phyloP scores from a whole-genome alignment of 208 protist species.

The Crithidia acanthocephali region DNA sequence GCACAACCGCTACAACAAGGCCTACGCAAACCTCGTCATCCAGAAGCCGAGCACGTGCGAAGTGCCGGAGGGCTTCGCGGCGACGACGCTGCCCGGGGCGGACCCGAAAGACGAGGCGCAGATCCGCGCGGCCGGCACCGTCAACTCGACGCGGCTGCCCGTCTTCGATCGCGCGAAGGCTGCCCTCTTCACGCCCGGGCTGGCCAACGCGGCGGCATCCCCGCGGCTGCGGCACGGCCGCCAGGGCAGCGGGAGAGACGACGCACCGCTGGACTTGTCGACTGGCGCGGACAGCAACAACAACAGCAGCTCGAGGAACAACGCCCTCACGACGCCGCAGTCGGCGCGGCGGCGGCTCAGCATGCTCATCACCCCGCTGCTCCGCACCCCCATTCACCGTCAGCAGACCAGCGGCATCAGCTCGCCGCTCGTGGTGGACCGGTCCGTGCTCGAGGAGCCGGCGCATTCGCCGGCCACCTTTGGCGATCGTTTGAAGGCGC shows the following conservation, averaged over 20 bases:
- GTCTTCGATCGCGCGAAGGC: slow-evolving; percentile 21
- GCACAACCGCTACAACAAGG: slow-evolving; percentile 1
- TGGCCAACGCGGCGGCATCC: not conserved
- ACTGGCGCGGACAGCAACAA: not conserved
- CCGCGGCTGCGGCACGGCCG: slow-evolving; percentile 4
- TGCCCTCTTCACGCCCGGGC: slow-evolving; percentile 7
- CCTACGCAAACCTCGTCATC: slow-evolving; percentile 11
- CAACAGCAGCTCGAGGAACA: not conserved
- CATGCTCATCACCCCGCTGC: slow-evolving; percentile 2
- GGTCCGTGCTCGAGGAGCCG: slow-evolving; percentile 18
- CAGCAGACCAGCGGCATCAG: slow-evolving; percentile 5
- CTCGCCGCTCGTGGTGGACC: slow-evolving; percentile 21
- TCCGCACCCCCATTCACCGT: slow-evolving; percentile 16
- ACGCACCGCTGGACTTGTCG: not conserved
- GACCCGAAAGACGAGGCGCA: slow-evolving; percentile 10
- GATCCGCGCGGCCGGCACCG: slow-evolving; percentile 6
- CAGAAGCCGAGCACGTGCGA: slow-evolving; percentile 3
- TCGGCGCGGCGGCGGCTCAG: not conserved
- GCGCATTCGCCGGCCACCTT: slow-evolving; percentile 16
- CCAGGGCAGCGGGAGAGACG: not conserved
- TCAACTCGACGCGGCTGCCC: not conserved
- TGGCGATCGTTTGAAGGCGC: slow-evolving; percentile 4
- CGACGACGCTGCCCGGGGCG: not conserved
- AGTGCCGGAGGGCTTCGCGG: not conserved
- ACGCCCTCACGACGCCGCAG: not conserved